Base-by-base conservation (phyloP, 331 rosid genomes). In the Saraca asoca region DNA sequence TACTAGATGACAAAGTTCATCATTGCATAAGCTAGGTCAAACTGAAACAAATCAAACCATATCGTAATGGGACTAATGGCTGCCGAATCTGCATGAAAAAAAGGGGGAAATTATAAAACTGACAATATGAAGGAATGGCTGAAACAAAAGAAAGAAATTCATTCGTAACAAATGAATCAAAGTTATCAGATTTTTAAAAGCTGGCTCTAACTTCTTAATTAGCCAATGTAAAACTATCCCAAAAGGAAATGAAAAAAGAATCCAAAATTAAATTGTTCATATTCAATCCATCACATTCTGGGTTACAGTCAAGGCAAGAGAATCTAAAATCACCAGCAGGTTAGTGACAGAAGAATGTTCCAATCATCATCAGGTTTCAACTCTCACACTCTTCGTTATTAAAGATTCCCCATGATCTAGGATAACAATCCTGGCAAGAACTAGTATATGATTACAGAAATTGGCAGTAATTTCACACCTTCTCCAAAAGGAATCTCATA, bases 61-160 rank as follows among this genome's bases (percentile, higher is more conserved):
- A 13, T 7, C 34, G 51, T 51, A 70, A 24, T 1, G 31, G 31
- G 31, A 24, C 31, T 24, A 24, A 55, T 50, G 54, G 63, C 52
- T 15, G 64, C 38, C 38, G 61, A 64, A 65, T 64, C 87, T 75
- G 66, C 77, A 62, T 13, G 10, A 75, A 52, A 62, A 72, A 38
- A 35, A 11, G 50, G 59, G 46, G 45, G 37, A 61, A 64, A 24
- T 41, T 42, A 55, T 19, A 58, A 13, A 35, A 51, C n/a, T 49
- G 8, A 15, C 15, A 34, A 58, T n/a, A 45, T 16, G 49, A 38
- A 34, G 58, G 34, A 16, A 35, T 49, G 7, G 3, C 4, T 7
- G 54, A 43, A 44, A 20, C 17, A 16, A 34, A 46, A 15, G 12
- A 64, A 15, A 17, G 58, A 64, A 64, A 64, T 64, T 6, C 15